Conservation (phyloP, 257 asterid genomes). For the Nicotiana tomentosiformis region DNA sequence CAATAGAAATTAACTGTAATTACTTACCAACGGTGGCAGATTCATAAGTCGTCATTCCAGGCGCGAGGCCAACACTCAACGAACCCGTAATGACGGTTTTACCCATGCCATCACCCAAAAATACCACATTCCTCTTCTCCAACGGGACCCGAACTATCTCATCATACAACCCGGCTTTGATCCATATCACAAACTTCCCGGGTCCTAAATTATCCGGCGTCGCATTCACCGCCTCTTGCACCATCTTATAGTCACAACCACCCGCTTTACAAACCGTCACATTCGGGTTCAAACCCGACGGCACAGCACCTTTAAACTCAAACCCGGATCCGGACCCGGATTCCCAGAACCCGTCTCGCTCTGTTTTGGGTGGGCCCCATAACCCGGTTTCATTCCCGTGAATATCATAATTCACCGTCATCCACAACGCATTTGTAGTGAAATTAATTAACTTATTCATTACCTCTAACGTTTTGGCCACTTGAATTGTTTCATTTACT, state of each 20-base stretch:
- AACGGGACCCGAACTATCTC: slow-evolving; percentile 1
- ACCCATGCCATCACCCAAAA: slow-evolving; percentile 10
- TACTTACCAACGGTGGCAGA: slow-evolving; percentile 10
- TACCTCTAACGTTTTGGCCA: neutral
- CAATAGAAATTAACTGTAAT: too few species aligned
- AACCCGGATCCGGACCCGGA: neutral
- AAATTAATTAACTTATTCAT: neutral
- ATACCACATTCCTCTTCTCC: neutral
- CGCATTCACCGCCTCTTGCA: slow-evolving; percentile 11
- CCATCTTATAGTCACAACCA: neutral
- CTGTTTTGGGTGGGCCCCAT: slow-evolving; percentile 14
- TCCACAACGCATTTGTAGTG: slow-evolving; percentile 7
- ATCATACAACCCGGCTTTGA: slow-evolving; percentile 4
- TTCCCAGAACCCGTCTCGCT: slow-evolving; percentile 18
- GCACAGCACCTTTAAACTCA: neutral
- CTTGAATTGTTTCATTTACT: slow-evolving; percentile 10
- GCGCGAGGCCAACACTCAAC: neutral
- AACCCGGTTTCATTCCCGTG: neutral
- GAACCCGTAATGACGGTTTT: slow-evolving; percentile 11
- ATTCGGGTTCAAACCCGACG: neutral
- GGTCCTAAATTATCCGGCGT: neutral
- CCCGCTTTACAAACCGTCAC: slow-evolving; percentile 4
- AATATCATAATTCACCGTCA: slow-evolving; percentile 7
- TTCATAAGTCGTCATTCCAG: slow-evolving; percentile 6
- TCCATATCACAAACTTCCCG: slow-evolving; percentile 4